These are phyloP conservation scores for Osmozyma mogii DNA, from an alignment of 805 yeast species.

Conservation along the genomic window DNA sequence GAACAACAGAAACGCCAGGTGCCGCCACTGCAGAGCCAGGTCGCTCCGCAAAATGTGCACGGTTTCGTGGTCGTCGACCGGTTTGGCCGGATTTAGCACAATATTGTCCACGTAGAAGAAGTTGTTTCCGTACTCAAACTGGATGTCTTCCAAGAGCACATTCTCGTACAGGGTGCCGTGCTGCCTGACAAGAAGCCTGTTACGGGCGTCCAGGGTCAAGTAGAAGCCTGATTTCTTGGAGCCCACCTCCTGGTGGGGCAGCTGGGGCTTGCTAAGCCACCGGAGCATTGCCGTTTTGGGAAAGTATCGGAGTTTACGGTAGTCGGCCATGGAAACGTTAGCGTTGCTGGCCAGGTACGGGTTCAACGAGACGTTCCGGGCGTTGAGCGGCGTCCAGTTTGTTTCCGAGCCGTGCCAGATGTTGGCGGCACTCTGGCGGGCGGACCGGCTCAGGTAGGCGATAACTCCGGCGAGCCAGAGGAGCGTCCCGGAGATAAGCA, in stretches of 20 bases:
- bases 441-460: conserved; percentile 18
- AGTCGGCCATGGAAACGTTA: conserved; percentile 22
- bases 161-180: conserved; percentile 19
- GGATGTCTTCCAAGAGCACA: conserved; percentile 20
- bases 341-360: conserved; percentile 17
- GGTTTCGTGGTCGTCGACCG: conserved; percentile 35
- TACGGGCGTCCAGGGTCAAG: conserved; percentile 11
- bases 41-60: conserved; percentile 52
- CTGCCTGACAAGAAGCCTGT: conserved; percentile 17
- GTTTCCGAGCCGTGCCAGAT: conserved; percentile 16
- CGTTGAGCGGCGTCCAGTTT: conserved; percentile 14
- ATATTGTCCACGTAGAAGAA: conserved; percentile 25
- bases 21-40: conserved; percentile 34
- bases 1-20: conserved; percentile 27
- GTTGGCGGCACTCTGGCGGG: conserved; percentile 6
- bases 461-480: conserved; percentile 3
- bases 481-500: too few species aligned
- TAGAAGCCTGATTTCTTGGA: conserved; percentile 22
- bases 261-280: conserved; percentile 27
- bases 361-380: conserved; percentile 25
- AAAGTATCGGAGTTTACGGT: conserved; percentile 17
- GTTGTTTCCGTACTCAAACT: conserved; percentile 36
- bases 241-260: conserved; percentile 14
- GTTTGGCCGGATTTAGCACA: conserved; percentile 30
- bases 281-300: conserved; percentile 11